Evolutionary conservation across 2,329 filamentous ascomycete species (phyloP).

Genomic region (Venturia nashicola): DNA sequence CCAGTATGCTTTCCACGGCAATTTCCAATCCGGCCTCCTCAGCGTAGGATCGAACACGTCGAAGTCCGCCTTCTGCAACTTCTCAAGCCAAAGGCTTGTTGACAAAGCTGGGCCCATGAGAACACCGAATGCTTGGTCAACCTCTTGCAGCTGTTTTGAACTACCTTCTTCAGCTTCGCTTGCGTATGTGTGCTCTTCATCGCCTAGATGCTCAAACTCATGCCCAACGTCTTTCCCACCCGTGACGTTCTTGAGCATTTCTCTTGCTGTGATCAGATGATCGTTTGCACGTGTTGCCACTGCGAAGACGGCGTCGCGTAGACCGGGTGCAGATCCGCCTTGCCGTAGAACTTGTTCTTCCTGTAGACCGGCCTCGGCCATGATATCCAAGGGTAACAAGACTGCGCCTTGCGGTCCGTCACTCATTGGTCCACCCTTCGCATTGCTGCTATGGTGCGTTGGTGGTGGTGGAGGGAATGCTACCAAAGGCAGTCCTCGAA

Average conservation of each 20-base stretch:
- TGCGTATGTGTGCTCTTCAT: constrained; percentile 40
- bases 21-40: constrained; percentile 61
- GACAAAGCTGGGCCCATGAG: constrained; percentile 63
- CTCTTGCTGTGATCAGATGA: constrained; percentile 82
- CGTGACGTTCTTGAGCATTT: constrained; percentile 75
- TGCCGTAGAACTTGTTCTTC: constrained; percentile 84
- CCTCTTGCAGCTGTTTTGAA: constrained; percentile 31
- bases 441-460: constrained; percentile 34
- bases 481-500: constrained; percentile 82
- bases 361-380: constrained; percentile 67
- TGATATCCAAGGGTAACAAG: constrained; percentile 75
- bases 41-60: constrained; percentile 59
- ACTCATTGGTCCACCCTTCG: constrained; percentile 24
- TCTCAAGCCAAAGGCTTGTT: constrained; percentile 65
- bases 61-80: constrained; percentile 71
- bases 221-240: constrained; percentile 66
- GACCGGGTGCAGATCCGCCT: constrained; percentile 63
- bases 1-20: constrained; percentile 68
- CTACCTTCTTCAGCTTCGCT: constrained; percentile 20
- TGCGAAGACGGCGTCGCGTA: constrained; percentile 81
- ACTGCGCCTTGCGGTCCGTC: constrained; percentile 49
- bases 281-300: constrained; percentile 92
- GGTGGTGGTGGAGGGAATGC: constrained; percentile 59
- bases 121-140: constrained; percentile 62
- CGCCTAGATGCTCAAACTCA: constrained; percentile 76